Conservation (phyloP, 2,329 filamentous ascomycete species). For the Hymenoscyphus scutula region DNA sequence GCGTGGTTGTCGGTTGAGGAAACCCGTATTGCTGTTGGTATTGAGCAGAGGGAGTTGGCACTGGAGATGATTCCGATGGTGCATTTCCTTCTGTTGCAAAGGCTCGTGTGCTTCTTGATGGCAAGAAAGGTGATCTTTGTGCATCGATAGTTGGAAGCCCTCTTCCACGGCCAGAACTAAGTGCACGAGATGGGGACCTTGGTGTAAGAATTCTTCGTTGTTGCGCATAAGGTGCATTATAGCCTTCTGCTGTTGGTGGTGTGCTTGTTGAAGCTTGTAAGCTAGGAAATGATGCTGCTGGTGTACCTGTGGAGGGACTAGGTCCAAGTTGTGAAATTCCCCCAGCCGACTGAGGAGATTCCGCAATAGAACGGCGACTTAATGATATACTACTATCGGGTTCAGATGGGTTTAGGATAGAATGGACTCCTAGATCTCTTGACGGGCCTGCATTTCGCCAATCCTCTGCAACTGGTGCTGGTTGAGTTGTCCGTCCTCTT, state of each 20-base stretch:
- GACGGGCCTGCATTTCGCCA: conserved; percentile 29
- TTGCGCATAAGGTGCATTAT: conserved; percentile 30
- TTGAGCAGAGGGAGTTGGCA: conserved; percentile 38
- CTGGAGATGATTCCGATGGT: conserved; percentile 43
- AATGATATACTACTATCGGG: conserved; percentile 24
- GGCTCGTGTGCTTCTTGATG: conserved; percentile 39
- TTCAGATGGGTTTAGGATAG: conserved; percentile 38
- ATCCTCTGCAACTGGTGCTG: conserved; percentile 23
- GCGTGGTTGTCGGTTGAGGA: conserved; percentile 42
- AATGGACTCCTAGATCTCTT: conserved; percentile 37
- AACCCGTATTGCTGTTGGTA: conserved; percentile 31
- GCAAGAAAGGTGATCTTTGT: conserved; percentile 47
- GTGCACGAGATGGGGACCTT: conserved; percentile 49
- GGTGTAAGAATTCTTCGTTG: conserved; percentile 33
- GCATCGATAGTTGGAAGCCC: conserved; percentile 48
- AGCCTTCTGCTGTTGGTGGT: conserved; percentile 23
- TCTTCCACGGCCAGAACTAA: conserved; percentile 47
- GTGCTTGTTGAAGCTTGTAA: conserved; percentile 24
- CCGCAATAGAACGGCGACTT: conserved; percentile 23
- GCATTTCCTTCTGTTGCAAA: conserved; percentile 43
- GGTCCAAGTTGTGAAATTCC: conserved; percentile 27
- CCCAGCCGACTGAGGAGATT: conserved; percentile 27
- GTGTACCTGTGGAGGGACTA: conserved; percentile 24
- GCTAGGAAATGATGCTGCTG: conserved; percentile 24
- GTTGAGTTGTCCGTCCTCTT: conserved; percentile 22